Evolutionary conservation across 768 basidiomycete genomes (phyloP), one percentile per base, ranked within the genome.

Genomic region (Agaricus blazei): DNA sequence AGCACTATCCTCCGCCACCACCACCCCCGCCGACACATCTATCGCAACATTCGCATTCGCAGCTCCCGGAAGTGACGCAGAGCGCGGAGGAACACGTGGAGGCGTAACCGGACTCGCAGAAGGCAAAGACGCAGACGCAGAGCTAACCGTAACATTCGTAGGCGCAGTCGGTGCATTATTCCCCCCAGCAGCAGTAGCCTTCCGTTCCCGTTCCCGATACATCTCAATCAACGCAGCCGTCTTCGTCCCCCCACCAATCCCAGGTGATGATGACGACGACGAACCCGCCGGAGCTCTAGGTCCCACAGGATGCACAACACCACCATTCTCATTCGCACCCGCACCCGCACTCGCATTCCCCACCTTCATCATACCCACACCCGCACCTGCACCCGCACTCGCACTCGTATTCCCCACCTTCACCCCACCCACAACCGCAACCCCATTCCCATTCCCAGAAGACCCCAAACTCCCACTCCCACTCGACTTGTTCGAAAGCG

Each of bases 211-310:
- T 70, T 92, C 86, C 49, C 88, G 82, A 62, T 90, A 93, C 88
- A 93, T 88, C 67, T 91, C 88, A 61, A 92, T 93, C 49, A 93
- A 75, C 1, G 84, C 80, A 3, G 87, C 84, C 0, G 89, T 90
- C 70, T 84, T 87, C 72, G 83, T 56, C 14, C 48, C 43, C 37
- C 48, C 29, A 23, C 36, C 27, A 27, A 19, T 19, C 26, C 31
- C 29, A 36, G 11, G 4, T 19, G 9, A 7, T 11, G 52, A 24
- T 3, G 7, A 34, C 19, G 19, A 34, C 34, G 8, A 34, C 34
- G 8, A 34, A 46, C 36, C 15, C n/a, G 45, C 45, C n/a, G 52
- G 54, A 6, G 59, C 38, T n/a, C 56, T 59, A 3, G 61, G 48
- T 45, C 49, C 57, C 28, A 58, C 45, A 23, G 71, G 65, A 43